Conservation (phyloP, 805 yeast species). For the Wickerhamomyces alni region DNA sequence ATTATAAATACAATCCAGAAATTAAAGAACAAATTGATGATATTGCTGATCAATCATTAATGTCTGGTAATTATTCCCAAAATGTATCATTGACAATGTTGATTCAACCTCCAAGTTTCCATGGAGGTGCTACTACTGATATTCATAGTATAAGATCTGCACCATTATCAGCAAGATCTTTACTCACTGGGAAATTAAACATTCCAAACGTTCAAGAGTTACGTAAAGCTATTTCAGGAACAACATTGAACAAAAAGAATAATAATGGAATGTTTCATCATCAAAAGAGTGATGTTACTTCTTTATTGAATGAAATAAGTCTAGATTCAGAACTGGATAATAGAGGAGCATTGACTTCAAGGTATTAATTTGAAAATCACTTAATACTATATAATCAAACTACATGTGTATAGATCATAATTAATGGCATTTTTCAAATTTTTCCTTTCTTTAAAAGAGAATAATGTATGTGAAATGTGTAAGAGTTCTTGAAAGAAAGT, state of each 20-base stretch:
- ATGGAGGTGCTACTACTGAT: constrained; percentile 12
- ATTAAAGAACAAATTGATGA: constrained; percentile 3
- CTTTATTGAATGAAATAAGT: constrained; percentile 18
- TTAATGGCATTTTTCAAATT: background rate
- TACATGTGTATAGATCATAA: background rate
- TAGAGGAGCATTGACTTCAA: constrained; percentile 15
- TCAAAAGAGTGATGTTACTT: constrained; percentile 17
- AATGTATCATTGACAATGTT: constrained; percentile 14
- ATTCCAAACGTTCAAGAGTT: constrained; percentile 23
- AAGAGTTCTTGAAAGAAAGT: too few species aligned
- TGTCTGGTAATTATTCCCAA: constrained; percentile 13
- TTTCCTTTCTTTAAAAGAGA: too few species aligned
- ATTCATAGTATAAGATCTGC: constrained; percentile 19
- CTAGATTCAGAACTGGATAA: constrained; percentile 15
- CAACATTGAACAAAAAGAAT: constrained; percentile 3
- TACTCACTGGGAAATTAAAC: constrained; percentile 16
- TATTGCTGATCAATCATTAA: constrained; percentile 8
- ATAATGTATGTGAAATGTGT: too few species aligned
- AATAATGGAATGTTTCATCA: constrained; percentile 4
- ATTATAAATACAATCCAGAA: constrained; percentile 15
- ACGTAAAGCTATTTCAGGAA: constrained; percentile 20
- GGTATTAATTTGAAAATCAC: too few species aligned
- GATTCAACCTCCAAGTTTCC: constrained; percentile 8
- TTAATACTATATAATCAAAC: too few species aligned
- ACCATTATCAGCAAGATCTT: constrained; percentile 23